Conservation (phyloP, 371 early-diverging fungal genomes). For the Mortierella sp. region DNA sequence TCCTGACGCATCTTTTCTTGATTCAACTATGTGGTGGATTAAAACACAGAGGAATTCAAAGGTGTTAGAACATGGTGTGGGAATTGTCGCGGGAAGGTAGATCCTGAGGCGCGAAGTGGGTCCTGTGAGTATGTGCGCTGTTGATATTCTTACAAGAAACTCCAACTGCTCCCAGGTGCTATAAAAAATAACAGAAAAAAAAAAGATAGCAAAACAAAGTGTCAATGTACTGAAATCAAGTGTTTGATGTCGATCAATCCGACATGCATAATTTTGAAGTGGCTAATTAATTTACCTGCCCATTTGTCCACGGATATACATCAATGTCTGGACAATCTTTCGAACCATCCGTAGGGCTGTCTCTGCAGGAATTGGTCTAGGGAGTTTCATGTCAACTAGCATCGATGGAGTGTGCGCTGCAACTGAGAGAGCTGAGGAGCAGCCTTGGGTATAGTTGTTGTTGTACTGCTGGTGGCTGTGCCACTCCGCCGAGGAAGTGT, state of each 20-base stretch:
- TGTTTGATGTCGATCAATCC: not conserved
- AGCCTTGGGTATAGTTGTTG: not conserved
- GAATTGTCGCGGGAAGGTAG: not conserved
- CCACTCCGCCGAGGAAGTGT: not conserved
- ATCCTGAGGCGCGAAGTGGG: not conserved
- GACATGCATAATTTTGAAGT: not conserved
- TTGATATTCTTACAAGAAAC: conserved; percentile 19
- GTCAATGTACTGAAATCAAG: not conserved
- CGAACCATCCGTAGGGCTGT: conserved; percentile 34
- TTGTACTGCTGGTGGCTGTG: not conserved
- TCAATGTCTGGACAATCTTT: conserved; percentile 26
- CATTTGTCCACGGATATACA: conserved; percentile 50
- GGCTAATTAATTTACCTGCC: conserved; percentile 25
- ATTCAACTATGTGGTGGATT: not conserved
- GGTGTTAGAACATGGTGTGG: not conserved
- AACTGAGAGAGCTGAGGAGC: not conserved
- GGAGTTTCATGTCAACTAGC: conserved; percentile 37
- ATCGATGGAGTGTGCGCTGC: not conserved
- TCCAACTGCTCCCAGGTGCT: conserved; percentile 44
- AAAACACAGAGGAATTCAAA: not conserved
- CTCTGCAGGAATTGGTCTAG: conserved; percentile 29
- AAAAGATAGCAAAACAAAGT: not conserved
- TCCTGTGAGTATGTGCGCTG: not conserved
- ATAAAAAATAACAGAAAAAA: too few species aligned
- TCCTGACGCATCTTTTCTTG: not conserved